A percentile compares a stretch with the other conserved stretches of the same genome.
phyloP scores from a whole-genome alignment of 345 rosid genomes.

The Cardamine resedifolia region DNA sequence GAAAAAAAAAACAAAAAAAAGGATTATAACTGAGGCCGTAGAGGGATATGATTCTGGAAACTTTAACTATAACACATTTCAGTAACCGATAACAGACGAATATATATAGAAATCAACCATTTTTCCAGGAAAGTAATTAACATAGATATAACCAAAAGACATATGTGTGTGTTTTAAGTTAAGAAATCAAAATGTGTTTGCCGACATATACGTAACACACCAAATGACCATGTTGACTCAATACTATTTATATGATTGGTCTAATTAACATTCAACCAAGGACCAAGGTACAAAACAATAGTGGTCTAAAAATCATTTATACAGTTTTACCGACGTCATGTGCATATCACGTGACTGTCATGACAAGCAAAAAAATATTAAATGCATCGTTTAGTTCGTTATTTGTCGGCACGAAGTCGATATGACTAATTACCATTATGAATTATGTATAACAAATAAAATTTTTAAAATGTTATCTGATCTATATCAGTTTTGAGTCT shows the following conservation, averaged over 20 bases:
- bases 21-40: not conserved
- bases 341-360: conserved; percentile 37
- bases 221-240: conserved; percentile 11
- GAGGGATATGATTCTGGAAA: conserved; percentile 1
- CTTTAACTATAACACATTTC: not conserved
- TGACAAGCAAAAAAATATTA: conserved; percentile 1
- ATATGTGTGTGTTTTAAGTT: not conserved
- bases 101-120: not conserved
- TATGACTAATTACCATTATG: not conserved
- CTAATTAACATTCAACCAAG: conserved; percentile 16
- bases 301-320: conserved; percentile 27
- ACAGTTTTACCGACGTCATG: conserved; percentile 31
- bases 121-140: not conserved
- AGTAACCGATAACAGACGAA: not conserved
- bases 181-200: not conserved
- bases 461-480: not conserved
- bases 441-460: not conserved
- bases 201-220: conserved; percentile 9
- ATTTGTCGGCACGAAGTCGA: conserved; percentile 22
- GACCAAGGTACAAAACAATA: conserved; percentile 17
- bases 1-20: too few species aligned
- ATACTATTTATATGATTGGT: conserved; percentile 12
- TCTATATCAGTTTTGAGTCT: too few species aligned
- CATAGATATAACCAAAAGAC: not conserved
- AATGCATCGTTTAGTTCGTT: conserved; percentile 17